A percentile compares a stretch with the other conserved stretches of the same genome.
Evolutionary conservation across 140 eudicot species (phyloP).

Genomic region (Artemisia princeps): DNA sequence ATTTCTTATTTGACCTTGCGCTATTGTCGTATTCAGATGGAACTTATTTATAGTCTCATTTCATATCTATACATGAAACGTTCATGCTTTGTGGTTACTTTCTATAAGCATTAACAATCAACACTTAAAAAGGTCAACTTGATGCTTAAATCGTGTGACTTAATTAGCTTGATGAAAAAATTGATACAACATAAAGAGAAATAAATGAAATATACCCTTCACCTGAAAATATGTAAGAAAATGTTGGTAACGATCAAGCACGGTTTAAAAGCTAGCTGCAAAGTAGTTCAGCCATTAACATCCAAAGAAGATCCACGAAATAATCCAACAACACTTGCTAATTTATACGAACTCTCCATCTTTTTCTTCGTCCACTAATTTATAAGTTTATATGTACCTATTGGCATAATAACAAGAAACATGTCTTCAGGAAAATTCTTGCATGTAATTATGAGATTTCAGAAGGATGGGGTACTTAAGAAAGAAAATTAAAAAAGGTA

Average conservation of each 20-base stretch:
- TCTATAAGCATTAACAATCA: slow-evolving; percentile 9
- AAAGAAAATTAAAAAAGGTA: not conserved
- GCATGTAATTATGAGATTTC: slow-evolving; percentile 34
- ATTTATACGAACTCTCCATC: not conserved
- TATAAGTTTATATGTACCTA: slow-evolving; percentile 14
- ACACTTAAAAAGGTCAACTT: slow-evolving; percentile 1
- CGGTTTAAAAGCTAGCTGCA: slow-evolving; percentile 19
- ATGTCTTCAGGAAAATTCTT: slow-evolving; percentile 12
- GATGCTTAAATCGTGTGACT: slow-evolving; percentile 8
- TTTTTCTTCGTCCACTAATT: slow-evolving; percentile 9
- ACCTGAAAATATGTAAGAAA: slow-evolving; percentile 20
- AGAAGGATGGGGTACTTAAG: slow-evolving; percentile 4
- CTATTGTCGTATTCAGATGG: slow-evolving; percentile 24
- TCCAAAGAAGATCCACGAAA: slow-evolving; percentile 18
- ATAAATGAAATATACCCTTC: slow-evolving; percentile 14
- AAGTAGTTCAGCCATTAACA: slow-evolving; percentile 15
- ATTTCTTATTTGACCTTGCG: slow-evolving; percentile 26
- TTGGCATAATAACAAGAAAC: slow-evolving; percentile 14
- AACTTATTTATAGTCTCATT: slow-evolving; percentile 19
- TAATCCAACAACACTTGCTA: not conserved
- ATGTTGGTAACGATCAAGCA: slow-evolving; percentile 26
- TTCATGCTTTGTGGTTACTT: slow-evolving; percentile 5
- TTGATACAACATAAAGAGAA: not conserved
- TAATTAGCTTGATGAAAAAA: slow-evolving; percentile 5
- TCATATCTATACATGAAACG: slow-evolving; percentile 2